Evolutionary conservation across 306 rosid species (phyloP), one percentile per base, ranked within the genome.

Genomic region (Canavalia gladiata): DNA sequence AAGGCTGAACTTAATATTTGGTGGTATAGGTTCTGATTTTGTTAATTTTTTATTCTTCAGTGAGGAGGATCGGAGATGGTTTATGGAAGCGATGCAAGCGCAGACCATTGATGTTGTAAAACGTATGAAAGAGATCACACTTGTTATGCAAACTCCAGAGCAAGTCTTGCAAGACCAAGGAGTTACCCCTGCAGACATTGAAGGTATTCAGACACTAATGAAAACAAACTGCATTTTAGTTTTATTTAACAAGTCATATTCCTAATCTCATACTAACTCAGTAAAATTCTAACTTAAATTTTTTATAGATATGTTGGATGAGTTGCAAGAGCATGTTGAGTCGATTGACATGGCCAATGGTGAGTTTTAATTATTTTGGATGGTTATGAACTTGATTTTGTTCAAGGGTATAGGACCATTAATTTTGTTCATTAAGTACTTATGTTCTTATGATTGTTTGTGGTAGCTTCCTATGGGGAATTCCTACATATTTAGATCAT

Each of bases 341-440:
- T 91, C 99, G 1, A 96, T 93, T 83, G 99, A 96, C 83, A 86
- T 88, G 92, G 99, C 98, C 68, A 96, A 96, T 84, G 99, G 99
- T 96, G 82, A 74, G 84, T 9, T 56, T 72, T 30, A 11, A 66
- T 33, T 34, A 11, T 43, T 31, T 73, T 12, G 25, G 42, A 31
- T 77, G 50, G 25, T 12, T 74, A 4, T 72, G n/a, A 59, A n/a
- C 42, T 64, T 74, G 58, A 33, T 64, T 54, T 52, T 70, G 74
- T 80, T 42, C 55, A 75, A 47, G 63, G 46, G 49, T 2, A 4
- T 18, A 37, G 2, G 4, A 45, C 6, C 35, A 12, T 18, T 68
- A 47, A 57, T 82, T 50, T 75, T 68, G 51, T 49, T 49, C 3
- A 0, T 42, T 1, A 47, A 64, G 46, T 56, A 72, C 33, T 57